A percentile compares a stretch with the other conserved stretches of the same genome.
phyloP scores from a whole-genome alignment of 2,329 filamentous ascomycete genomes.

The Botryotinia narcissicola region DNA sequence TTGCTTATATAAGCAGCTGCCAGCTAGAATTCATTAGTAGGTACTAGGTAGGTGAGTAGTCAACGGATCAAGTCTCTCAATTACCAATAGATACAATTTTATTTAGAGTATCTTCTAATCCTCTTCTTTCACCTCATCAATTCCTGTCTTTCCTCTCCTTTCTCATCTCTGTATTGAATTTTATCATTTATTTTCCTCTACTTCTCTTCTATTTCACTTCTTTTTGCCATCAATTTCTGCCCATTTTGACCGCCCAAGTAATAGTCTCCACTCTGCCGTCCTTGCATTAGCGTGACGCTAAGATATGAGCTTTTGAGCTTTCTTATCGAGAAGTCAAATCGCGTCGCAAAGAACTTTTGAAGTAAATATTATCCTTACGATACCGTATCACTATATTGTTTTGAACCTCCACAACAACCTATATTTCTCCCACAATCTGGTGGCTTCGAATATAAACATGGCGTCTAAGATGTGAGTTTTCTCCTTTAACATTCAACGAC shows the following conservation, averaged over 20 bases:
- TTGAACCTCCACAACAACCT: neutral
- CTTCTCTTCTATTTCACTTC: neutral
- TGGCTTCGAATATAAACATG: neutral
- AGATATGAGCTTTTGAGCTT: conserved; percentile 17
- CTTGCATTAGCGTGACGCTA: conserved; percentile 10
- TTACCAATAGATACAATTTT: neutral
- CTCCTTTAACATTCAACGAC: neutral
- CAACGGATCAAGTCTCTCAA: neutral
- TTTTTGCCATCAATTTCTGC: neutral
- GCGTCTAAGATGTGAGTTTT: conserved; percentile 24
- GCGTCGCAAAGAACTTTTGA: conserved; percentile 15
- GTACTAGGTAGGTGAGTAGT: neutral
- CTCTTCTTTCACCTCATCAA: neutral
- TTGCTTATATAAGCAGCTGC: neutral
- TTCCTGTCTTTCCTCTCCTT: neutral
- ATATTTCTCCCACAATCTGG: neutral
- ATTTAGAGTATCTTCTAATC: neutral
- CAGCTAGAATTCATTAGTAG: neutral
- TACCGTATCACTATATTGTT: neutral
- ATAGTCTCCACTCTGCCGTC: neutral
- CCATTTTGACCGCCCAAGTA: neutral
- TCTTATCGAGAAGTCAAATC: conserved; percentile 19
- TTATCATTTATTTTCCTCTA: neutral
- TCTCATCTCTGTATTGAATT: neutral
- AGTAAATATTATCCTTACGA: neutral